These are phyloP conservation scores for Diplodia intermedia DNA, from an alignment of 2,329 filamentous ascomycete genomes.

Conservation along the genomic window DNA sequence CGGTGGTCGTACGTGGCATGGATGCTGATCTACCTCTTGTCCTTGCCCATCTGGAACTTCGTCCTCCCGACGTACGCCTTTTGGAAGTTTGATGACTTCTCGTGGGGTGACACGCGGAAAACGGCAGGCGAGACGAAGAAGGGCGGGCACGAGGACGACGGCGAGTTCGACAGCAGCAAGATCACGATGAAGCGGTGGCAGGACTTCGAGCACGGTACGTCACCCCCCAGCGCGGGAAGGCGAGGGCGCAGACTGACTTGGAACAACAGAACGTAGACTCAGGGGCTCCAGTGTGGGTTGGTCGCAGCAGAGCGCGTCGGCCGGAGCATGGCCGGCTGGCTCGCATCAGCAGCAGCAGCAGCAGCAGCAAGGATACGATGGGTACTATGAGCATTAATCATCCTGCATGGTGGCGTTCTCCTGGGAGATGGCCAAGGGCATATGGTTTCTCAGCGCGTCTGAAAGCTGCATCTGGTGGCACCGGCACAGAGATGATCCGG, in stretches of 20 bases:
- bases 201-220: slow-evolving; percentile 83
- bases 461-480: slow-evolving; percentile 26
- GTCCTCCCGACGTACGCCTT: slow-evolving; percentile 91
- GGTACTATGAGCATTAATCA: slow-evolving; percentile 48
- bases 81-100: slow-evolving; percentile 99
- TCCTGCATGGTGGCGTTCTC: slow-evolving; percentile 29
- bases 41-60: slow-evolving; percentile 97
- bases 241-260: slow-evolving; percentile 39
- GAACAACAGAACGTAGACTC: slow-evolving; percentile 51
- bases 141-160: slow-evolving; percentile 84
- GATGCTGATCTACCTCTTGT: slow-evolving; percentile 96
- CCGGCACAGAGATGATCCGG: slow-evolving; percentile 26
- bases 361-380: slow-evolving; percentile 48
- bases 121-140: slow-evolving; percentile 91
- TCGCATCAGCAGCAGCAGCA: slow-evolving; percentile 41
- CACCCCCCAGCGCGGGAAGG: neutral
- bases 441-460: slow-evolving; percentile 26
- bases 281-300: slow-evolving; percentile 48
- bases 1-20: slow-evolving; percentile 89
- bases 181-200: slow-evolving; percentile 99
- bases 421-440: slow-evolving; percentile 8
- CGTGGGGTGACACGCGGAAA: slow-evolving; percentile 97
- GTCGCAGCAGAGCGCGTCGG: slow-evolving; percentile 38
- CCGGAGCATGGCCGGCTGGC: slow-evolving; percentile 46
- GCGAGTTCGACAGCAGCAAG: slow-evolving; percentile 97